Percentiles rank a stretch among this genome's conserved stretches.
phyloP scores from a whole-genome alignment of 345 rosid genomes.

The Hibiscus trionum region DNA sequence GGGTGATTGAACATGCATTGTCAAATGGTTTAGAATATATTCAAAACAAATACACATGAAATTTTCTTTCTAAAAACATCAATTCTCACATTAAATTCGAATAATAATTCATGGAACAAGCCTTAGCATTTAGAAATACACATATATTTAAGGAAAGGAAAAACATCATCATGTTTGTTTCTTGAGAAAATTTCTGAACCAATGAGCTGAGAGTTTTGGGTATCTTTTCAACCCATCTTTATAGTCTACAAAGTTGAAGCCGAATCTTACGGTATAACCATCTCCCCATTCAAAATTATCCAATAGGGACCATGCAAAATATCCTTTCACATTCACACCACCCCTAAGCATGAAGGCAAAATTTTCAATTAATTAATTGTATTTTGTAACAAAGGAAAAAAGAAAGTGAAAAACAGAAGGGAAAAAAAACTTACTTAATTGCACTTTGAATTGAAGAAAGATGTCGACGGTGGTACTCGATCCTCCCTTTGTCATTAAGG shows the following conservation, averaged over 20 bases:
- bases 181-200: slow-evolving; percentile 20
- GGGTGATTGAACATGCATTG: no score
- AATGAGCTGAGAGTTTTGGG: slow-evolving; percentile 26
- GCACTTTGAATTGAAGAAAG: slow-evolving; percentile 20
- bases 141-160: not conserved
- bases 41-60: no score
- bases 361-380: not conserved
- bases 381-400: not conserved
- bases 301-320: slow-evolving; percentile 40
- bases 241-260: slow-evolving; percentile 31
- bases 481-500: slow-evolving; percentile 15
- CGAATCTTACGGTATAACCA: slow-evolving; percentile 31
- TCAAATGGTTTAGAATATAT: no score
- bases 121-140: no score
- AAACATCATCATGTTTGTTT: not conserved
- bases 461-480: slow-evolving; percentile 18
- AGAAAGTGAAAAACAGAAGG: not conserved
- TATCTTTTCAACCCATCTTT: slow-evolving; percentile 30
- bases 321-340: slow-evolving; percentile 30
- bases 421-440: not conserved
- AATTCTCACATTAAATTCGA: no score
- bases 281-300: slow-evolving; percentile 38
- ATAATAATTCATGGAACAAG: no score
- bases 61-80: no score
- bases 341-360: slow-evolving; percentile 6